Conservation (phyloP, 306 rosid genomes). For the Fragaria ananassa region DNA sequence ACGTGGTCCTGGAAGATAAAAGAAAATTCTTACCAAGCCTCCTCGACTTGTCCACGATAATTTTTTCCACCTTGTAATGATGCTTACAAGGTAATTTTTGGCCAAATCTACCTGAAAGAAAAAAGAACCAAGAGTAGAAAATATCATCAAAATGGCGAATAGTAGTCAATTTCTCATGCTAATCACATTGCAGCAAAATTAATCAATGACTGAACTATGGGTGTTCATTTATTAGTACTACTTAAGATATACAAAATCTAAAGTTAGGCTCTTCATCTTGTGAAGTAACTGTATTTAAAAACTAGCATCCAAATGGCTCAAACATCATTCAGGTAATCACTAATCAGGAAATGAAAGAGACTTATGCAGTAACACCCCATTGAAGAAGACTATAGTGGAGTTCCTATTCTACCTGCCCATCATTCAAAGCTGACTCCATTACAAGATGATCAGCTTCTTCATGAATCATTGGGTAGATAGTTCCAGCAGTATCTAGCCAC, state of each 20-base stretch:
- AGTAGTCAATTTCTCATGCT: background rate
- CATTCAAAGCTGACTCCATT: conserved; percentile 77
- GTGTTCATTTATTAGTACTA: background rate
- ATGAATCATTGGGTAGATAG: conserved; percentile 44
- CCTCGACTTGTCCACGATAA: conserved; percentile 85
- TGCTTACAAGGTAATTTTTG: conserved; percentile 36
- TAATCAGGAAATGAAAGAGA: background rate
- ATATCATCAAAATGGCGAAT: background rate
- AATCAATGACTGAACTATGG: background rate
- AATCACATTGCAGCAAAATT: background rate
- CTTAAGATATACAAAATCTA: background rate
- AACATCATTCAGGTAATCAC: conserved; percentile 1
- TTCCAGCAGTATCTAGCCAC: conserved; percentile 73
- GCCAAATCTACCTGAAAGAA: conserved; percentile 56
- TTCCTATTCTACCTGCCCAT: conserved; percentile 52
- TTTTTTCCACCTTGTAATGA: conserved; percentile 57
- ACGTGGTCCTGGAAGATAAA: conserved; percentile 4
- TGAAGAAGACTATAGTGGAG: background rate
- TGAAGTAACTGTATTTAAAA: background rate
- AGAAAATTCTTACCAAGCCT: conserved; percentile 57
- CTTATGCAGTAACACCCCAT: background rate
- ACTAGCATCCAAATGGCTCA: background rate
- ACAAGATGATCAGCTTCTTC: conserved; percentile 88
- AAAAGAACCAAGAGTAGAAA: conserved; percentile 5
- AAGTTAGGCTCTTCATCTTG: background rate